Conservation (phyloP, 2,329 filamentous ascomycete genomes). For the Pseudogymnoascus pannorum region DNA sequence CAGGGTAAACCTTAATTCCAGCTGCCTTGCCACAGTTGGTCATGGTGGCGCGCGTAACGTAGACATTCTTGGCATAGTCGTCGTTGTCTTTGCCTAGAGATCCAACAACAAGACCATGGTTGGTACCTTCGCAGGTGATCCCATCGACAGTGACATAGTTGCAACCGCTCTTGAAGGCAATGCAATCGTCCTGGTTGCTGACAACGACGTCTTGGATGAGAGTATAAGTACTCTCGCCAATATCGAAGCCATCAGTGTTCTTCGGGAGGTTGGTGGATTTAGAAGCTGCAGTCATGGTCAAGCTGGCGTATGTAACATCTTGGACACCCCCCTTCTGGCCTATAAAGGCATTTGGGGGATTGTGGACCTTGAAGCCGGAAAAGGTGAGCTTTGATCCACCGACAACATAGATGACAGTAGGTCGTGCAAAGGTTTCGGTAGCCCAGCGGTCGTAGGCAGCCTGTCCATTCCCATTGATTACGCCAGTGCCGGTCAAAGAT, state of each 20-base stretch:
- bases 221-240: slow-evolving; percentile 39
- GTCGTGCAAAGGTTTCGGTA: slow-evolving; percentile 32
- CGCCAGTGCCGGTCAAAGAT: slow-evolving; percentile 34
- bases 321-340: slow-evolving; percentile 31
- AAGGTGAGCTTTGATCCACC: slow-evolving; percentile 34
- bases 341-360: slow-evolving; percentile 40
- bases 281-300: slow-evolving; percentile 34
- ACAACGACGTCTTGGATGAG: slow-evolving; percentile 44
- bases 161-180: slow-evolving; percentile 42
- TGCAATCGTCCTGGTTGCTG: slow-evolving; percentile 53
- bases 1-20: slow-evolving; percentile 40
- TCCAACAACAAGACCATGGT: slow-evolving; percentile 40
- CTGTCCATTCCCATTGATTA: slow-evolving; percentile 42
- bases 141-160: slow-evolving; percentile 35
- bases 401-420: slow-evolving; percentile 36
- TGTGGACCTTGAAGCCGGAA: slow-evolving; percentile 21
- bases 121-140: slow-evolving; percentile 37
- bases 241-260: slow-evolving; percentile 50
- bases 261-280: slow-evolving; percentile 32
- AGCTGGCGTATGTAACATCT: slow-evolving; percentile 30
- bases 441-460: slow-evolving; percentile 36
- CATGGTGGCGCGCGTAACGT: slow-evolving; percentile 35
- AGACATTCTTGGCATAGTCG: slow-evolving; percentile 37
- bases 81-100: slow-evolving; percentile 38
- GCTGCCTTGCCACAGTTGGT: slow-evolving; percentile 36